Percentiles rank a stretch among this genome's conserved stretches.
These are phyloP conservation scores for Amphirosellinia nigrospora DNA, from an alignment of 495 filamentous ascomycete species.

Conservation along the genomic window DNA sequence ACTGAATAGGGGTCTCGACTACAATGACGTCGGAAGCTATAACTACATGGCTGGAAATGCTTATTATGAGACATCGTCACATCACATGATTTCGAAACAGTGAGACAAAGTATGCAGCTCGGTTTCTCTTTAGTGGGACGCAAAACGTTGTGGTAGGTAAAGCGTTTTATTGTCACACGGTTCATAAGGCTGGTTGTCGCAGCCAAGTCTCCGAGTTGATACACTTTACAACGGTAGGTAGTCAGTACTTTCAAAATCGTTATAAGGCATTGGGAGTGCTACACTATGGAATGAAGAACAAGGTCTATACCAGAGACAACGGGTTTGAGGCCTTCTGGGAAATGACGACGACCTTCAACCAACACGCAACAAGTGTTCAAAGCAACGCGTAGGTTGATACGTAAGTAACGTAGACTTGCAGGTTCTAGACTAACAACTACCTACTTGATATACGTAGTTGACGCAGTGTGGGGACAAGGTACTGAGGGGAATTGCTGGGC, in stretches of 20 bases:
- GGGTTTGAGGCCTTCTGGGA: background rate
- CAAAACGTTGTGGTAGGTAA: background rate
- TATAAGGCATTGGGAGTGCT: too few relatives aligned
- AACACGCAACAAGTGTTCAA: background rate
- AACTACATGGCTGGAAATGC: background rate
- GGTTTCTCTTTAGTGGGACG: background rate
- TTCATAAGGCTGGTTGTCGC: background rate
- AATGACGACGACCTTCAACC: too few relatives aligned
- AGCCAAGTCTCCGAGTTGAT: background rate
- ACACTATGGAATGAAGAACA: background rate
- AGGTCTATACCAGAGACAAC: background rate
- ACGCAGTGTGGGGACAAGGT: background rate
- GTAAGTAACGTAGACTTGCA: background rate
- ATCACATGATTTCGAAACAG: background rate
- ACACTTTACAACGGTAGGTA: background rate
- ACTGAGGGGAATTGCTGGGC: background rate
- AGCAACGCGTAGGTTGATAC: background rate
- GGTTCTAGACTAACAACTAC: background rate
- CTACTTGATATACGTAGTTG: background rate
- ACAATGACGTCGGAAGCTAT: background rate
- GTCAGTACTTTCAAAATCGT: background rate
- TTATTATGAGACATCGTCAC: constrained; percentile 11
- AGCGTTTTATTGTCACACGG: background rate
- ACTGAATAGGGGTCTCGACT: background rate
- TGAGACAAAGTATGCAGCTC: background rate